These are phyloP conservation scores for Mallotus nudiflorus DNA, from an alignment of 345 rosid genomes.

Conservation along the genomic window DNA sequence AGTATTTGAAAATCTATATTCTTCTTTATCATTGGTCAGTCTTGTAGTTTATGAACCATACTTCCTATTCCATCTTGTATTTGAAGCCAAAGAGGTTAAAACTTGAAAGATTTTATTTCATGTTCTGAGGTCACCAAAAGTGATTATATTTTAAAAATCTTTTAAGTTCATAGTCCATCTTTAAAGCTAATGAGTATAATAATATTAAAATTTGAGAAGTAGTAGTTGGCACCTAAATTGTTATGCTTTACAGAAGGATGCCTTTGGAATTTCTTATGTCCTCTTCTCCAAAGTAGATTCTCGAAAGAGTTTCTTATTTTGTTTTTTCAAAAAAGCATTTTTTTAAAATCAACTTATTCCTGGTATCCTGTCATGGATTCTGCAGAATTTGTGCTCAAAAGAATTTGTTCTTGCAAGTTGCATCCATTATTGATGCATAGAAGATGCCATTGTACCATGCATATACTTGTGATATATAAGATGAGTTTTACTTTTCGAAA, in stretches of 20 bases:
- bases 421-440: background rate
- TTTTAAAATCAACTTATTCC: background rate
- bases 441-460: background rate
- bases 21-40: background rate
- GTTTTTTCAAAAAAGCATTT: too few species aligned
- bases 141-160: background rate
- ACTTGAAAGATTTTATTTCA: background rate
- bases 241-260: background rate
- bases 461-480: too few species aligned
- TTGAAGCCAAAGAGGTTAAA: background rate
- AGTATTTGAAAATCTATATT: slow-evolving; percentile 4
- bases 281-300: background rate
- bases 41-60: background rate
- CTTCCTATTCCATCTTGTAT: background rate
- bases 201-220: background rate
- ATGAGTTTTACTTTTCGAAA: background rate
- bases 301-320: background rate
- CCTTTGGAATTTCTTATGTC: background rate
- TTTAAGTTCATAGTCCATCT: background rate
- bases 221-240: too few species aligned
- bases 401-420: background rate
- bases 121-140: background rate
- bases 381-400: background rate
- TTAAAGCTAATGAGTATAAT: background rate
- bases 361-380: background rate